These are phyloP conservation scores for Noccaea caerulescens DNA, from an alignment of 345 rosid genomes.

Conservation along the genomic window DNA sequence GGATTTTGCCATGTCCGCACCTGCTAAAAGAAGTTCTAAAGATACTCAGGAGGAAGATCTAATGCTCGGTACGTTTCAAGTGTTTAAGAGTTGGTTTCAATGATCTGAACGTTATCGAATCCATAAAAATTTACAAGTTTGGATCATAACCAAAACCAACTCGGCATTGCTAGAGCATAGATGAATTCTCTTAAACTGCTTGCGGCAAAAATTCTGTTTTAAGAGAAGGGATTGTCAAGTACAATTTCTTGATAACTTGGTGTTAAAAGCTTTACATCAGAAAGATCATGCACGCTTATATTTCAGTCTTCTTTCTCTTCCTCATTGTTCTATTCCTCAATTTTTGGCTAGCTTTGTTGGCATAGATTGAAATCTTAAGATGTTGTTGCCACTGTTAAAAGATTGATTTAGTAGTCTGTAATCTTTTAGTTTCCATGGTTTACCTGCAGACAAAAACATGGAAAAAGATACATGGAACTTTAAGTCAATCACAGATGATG, in stretches of 20 bases:
- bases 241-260: conserved; percentile 20
- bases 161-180: background rate
- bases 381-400: conserved; percentile 8
- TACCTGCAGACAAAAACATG: conserved; percentile 63
- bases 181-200: background rate
- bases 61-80: conserved; percentile 49
- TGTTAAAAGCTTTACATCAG: conserved; percentile 17
- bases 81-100: background rate
- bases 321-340: conserved; percentile 2
- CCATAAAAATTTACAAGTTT: background rate
- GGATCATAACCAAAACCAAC: background rate
- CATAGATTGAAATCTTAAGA: conserved; percentile 25
- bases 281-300: conserved; percentile 15
- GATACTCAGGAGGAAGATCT: conserved; percentile 49
- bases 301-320: conserved; percentile 17
- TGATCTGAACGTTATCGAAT: conserved; percentile 5
- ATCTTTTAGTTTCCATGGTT: conserved; percentile 28
- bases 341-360: background rate
- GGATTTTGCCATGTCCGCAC: conserved; percentile 49
- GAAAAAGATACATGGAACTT: conserved; percentile 86
- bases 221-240: conserved; percentile 9
- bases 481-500: conserved; percentile 61
- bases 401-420: background rate
- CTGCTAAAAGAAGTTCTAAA: conserved; percentile 48
- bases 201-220: background rate